A percentile compares a stretch with the other conserved stretches of the same genome.
Evolutionary conservation across 257 asterid genomes (phyloP).

Genomic region (Orobanche coerulescens): DNA sequence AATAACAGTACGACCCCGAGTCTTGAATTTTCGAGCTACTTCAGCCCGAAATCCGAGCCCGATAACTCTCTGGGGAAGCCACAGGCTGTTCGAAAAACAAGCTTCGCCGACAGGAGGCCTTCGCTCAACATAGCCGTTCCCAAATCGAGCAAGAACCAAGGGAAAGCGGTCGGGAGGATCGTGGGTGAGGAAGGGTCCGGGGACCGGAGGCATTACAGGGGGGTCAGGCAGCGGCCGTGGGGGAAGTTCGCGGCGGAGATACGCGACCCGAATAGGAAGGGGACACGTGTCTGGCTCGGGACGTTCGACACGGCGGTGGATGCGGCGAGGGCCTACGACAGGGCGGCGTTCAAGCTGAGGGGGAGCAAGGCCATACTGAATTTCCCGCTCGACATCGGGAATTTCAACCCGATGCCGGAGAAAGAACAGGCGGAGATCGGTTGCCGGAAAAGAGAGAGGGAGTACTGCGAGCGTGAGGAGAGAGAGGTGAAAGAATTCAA

Average conservation of each 20-base stretch:
- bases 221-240: slow-evolving; percentile 69
- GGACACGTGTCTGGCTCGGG: slow-evolving; percentile 69
- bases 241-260: slow-evolving; percentile 28
- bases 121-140: slow-evolving; percentile 61
- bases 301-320: slow-evolving; percentile 63
- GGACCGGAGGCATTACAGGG: slow-evolving; percentile 52
- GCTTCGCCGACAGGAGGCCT: slow-evolving; percentile 40
- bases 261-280: slow-evolving; percentile 63
- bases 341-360: slow-evolving; percentile 68
- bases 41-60: background rate
- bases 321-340: slow-evolving; percentile 65
- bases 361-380: slow-evolving; percentile 63
- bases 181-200: slow-evolving; percentile 13
- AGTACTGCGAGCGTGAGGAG: slow-evolving; percentile 19
- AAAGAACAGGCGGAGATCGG: slow-evolving; percentile 7
- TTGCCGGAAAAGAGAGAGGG: slow-evolving; percentile 50
- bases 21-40: slow-evolving; percentile 16
- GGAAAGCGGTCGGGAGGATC: too few relatives aligned
- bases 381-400: slow-evolving; percentile 73
- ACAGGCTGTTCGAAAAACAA: background rate
- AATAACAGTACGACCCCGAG: background rate
- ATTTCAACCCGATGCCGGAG: slow-evolving; percentile 18
- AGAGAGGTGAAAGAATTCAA: slow-evolving; percentile 32
- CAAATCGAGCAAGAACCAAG: background rate
- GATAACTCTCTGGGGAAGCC: slow-evolving; percentile 29